A percentile compares a stretch with the other conserved stretches of the same genome.
phyloP scores from a whole-genome alignment of 1,284 basidiomycete species.

The Nidula niveotomentosa region DNA sequence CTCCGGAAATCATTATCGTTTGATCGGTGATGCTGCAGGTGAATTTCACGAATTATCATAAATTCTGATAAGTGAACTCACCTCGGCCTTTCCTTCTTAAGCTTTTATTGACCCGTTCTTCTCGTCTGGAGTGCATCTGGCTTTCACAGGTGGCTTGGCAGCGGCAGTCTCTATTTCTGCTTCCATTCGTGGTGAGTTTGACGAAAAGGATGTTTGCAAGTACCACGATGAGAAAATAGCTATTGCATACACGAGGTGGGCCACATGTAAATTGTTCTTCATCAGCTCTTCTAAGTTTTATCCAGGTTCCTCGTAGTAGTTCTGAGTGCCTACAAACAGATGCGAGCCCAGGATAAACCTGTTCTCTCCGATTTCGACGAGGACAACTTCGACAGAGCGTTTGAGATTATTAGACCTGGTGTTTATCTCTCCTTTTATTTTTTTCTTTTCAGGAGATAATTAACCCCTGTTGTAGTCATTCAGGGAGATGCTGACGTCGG shows the following conservation, averaged over 20 bases:
- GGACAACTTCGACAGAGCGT: conserved; percentile 58
- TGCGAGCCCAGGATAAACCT: conserved; percentile 40
- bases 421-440: not conserved
- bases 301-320: conserved; percentile 56
- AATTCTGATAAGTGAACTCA: too few relatives aligned
- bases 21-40: conserved; percentile 45
- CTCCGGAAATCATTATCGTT: conserved; percentile 31
- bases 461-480: too few relatives aligned
- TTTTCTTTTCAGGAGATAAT: too few relatives aligned
- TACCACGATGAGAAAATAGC: conserved; percentile 41
- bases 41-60: conserved; percentile 2
- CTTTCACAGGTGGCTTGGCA: conserved; percentile 41
- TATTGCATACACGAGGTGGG: conserved; percentile 33
- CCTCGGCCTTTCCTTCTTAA: conserved; percentile 7
- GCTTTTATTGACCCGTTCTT: conserved; percentile 55
- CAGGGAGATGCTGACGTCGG: too few relatives aligned
- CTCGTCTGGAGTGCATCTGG: conserved; percentile 49
- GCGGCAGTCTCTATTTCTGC: conserved; percentile 42
- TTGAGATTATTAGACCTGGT: conserved; percentile 54
- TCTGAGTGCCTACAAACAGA: conserved; percentile 61
- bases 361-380: conserved; percentile 53
- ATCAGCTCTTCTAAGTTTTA: not conserved
- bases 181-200: conserved; percentile 35
- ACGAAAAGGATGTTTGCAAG: conserved; percentile 32
- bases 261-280: not conserved